Conservation (phyloP, 805 yeast species). For the Zygotorulaspora danielsina region DNA sequence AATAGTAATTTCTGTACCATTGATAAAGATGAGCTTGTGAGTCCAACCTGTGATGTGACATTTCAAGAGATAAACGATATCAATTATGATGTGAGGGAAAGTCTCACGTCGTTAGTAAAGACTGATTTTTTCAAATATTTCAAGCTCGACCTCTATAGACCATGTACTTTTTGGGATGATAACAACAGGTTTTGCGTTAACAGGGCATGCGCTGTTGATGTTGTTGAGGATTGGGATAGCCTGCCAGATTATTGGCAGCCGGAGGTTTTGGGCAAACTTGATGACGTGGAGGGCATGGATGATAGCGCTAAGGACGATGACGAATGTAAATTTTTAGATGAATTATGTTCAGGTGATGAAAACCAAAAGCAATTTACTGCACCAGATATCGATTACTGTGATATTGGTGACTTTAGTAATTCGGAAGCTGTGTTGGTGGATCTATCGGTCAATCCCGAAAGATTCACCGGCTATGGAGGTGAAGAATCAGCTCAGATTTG, state of each 20-base stretch:
- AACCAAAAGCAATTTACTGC: constrained; percentile 14
- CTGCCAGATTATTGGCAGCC: constrained; percentile 72
- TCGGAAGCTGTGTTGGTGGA: constrained; percentile 80
- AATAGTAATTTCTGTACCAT: constrained; percentile 32
- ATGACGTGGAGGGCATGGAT: constrained; percentile 31
- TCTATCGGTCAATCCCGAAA: constrained; percentile 82
- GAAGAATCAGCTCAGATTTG: constrained; percentile 88
- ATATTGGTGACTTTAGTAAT: constrained; percentile 53
- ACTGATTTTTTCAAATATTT: constrained; percentile 86
- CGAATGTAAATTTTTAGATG: constrained; percentile 37
- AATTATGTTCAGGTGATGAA: constrained; percentile 34
- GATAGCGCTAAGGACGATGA: constrained; percentile 32
- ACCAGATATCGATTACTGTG: constrained; percentile 61
- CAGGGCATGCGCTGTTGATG: constrained; percentile 84
- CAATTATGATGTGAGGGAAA: constrained; percentile 51
- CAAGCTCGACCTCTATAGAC: constrained; percentile 73
- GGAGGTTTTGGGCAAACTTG: constrained; percentile 48
- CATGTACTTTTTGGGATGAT: constrained; percentile 84
- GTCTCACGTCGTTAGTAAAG: constrained; percentile 52
- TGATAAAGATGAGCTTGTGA: constrained; percentile 31
- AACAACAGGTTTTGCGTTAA: constrained; percentile 78
- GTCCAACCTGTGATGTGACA: constrained; percentile 39
- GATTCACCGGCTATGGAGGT: constrained; percentile 96
- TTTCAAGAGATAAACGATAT: constrained; percentile 48
- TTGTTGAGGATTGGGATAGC: constrained; percentile 67